Conservation (phyloP, 1,284 basidiomycete genomes). For the Moniliella sp. region DNA sequence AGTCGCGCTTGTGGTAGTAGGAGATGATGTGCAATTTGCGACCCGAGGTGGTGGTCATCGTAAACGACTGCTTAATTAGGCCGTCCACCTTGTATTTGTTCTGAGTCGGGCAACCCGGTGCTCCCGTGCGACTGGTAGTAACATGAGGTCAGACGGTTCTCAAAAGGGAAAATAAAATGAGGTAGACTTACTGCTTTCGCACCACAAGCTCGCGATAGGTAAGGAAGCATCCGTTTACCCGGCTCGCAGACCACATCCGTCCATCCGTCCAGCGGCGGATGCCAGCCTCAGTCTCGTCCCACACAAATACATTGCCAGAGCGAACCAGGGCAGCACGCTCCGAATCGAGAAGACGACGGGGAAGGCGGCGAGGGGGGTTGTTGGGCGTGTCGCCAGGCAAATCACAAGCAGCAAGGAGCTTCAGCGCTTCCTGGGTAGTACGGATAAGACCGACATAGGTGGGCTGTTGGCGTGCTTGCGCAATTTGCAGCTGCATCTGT, state of each 20-base stretch:
- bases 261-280: constrained; percentile 41
- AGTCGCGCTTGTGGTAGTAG: constrained; percentile 28
- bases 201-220: constrained; percentile 35
- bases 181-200: constrained; percentile 15
- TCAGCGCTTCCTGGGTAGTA: constrained; percentile 26
- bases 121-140: too few species aligned
- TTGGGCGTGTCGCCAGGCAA: too few species aligned
- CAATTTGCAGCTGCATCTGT: too few species aligned
- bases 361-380: constrained; percentile 24
- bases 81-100: constrained; percentile 31
- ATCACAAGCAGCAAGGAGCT: constrained; percentile 27
- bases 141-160: too few species aligned
- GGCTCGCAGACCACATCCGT: constrained; percentile 37
- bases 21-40: constrained; percentile 32
- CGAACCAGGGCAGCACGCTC: constrained; percentile 24
- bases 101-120: too few species aligned
- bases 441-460: constrained; percentile 29
- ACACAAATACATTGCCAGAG: constrained; percentile 27
- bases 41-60: constrained; percentile 26
- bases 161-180: too few species aligned
- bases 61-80: constrained; percentile 31
- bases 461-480: too few species aligned
- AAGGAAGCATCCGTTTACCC: constrained; percentile 38
- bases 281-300: constrained; percentile 32
- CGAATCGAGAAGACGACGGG: constrained; percentile 21